These are phyloP conservation scores for Saccharomyces hybrid DNA, from an alignment of 1,139 yeast species.

Conservation along the genomic window DNA sequence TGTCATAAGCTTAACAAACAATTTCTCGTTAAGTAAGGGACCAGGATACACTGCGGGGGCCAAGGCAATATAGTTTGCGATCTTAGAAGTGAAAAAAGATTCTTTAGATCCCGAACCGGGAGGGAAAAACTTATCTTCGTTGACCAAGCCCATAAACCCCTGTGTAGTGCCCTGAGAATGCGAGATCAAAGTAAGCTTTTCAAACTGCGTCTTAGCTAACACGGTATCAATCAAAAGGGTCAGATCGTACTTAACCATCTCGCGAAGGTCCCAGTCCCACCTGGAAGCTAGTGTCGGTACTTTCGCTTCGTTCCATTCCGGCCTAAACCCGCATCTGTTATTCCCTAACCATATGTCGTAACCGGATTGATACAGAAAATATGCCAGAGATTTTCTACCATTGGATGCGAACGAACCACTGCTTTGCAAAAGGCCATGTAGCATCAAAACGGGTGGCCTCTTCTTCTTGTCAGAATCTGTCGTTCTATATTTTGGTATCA, in stretches of 20 bases:
- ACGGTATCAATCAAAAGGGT: constrained; percentile 66
- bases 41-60: constrained; percentile 95
- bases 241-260: constrained; percentile 71
- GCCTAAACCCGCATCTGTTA: constrained; percentile 77
- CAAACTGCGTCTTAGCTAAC: constrained; percentile 33
- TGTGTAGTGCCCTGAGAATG: constrained; percentile 96
- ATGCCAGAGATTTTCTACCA: constrained; percentile 71
- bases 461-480: constrained; percentile 29
- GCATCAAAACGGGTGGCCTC: constrained; percentile 56
- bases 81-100: constrained; percentile 39
- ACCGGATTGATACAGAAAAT: constrained; percentile 50
- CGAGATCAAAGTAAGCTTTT: constrained; percentile 57
- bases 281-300: constrained; percentile 28
- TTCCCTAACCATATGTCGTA: constrained; percentile 94
- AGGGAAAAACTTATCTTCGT: constrained; percentile 26
- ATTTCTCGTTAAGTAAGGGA: constrained; percentile 48
- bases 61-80: constrained; percentile 67
- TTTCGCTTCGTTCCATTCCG: constrained; percentile 42
- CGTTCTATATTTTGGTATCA: constrained; percentile 37
- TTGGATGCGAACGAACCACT: constrained; percentile 77
- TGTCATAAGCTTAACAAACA: constrained; percentile 41
- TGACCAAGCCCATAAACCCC: constrained; percentile 52
- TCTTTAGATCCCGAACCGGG: constrained; percentile 14
- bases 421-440: constrained; percentile 84
- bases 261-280: constrained; percentile 86